These are phyloP conservation scores for Solanum neorickii DNA, from an alignment of 257 asterid species.

Conservation along the genomic window DNA sequence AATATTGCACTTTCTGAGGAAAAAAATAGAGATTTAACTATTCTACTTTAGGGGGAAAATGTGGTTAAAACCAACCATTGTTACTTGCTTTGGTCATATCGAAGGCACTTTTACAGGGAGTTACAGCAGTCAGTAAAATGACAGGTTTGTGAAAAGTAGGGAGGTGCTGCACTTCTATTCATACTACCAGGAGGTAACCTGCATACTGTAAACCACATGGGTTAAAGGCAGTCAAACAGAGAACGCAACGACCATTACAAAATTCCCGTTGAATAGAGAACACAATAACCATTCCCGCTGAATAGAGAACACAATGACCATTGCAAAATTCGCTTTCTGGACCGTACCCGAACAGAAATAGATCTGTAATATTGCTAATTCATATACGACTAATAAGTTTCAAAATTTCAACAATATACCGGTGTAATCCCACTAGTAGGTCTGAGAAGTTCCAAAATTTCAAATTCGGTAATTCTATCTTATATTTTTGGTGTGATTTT, in stretches of 20 bases:
- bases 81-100: neutral
- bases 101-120: neutral
- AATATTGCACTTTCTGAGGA: neutral
- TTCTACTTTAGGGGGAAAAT: neutral
- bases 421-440: neutral
- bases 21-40: neutral
- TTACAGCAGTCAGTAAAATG: neutral
- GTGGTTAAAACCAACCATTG: neutral
- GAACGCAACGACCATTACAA: neutral
- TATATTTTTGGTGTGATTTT: neutral
- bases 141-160: neutral
- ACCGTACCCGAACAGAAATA: neutral
- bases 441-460: neutral
- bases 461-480: neutral
- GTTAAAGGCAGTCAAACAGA: neutral
- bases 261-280: neutral
- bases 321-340: neutral
- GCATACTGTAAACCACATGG: neutral
- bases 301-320: neutral
- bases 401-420: neutral
- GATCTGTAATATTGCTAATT: neutral
- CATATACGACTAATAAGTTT: neutral
- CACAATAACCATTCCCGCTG: neutral
- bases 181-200: neutral
- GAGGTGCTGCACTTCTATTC: neutral